phyloP scores from a whole-genome alignment of 163 green algal genomes.

The Coccomyxa subellipsoidea region DNA sequence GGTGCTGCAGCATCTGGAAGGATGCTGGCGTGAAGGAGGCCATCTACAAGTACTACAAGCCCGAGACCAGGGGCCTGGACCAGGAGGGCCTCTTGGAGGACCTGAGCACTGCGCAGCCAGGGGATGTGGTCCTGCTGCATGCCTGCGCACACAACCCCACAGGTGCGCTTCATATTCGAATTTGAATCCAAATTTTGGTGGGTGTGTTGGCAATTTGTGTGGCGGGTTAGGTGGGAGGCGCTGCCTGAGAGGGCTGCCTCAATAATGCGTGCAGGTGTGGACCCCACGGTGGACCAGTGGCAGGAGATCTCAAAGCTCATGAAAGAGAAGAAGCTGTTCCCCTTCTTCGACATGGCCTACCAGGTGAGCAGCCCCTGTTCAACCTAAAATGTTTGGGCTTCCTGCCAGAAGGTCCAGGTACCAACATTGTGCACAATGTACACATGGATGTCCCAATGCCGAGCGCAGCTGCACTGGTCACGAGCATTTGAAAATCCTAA shows the following conservation, averaged over 20 bases:
- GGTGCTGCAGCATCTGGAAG: slow-evolving; percentile 42
- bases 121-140: slow-evolving; percentile 82
- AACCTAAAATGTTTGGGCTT: no score
- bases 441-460: no score
- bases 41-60: slow-evolving; percentile 66
- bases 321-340: slow-evolving; percentile 65
- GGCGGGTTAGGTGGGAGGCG: not conserved
- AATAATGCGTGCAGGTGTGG: slow-evolving; percentile 53
- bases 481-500: no score
- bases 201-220: not conserved
- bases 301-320: slow-evolving; percentile 63
- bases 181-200: not conserved
- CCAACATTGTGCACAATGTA: no score
- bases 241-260: not conserved
- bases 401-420: no score
- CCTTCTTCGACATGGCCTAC: slow-evolving; percentile 91
- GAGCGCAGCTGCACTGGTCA: no score
- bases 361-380: no score
- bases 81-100: slow-evolving; percentile 61
- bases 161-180: slow-evolving; percentile 42
- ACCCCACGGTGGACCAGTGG: slow-evolving; percentile 87
- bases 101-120: slow-evolving; percentile 51
- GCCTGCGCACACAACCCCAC: slow-evolving; percentile 92
- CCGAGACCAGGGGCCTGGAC: slow-evolving; percentile 56
- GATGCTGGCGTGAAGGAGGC: slow-evolving; percentile 48